Conservation (phyloP, 2,329 filamentous ascomycete species). For the Parascedosporium putredinis region DNA sequence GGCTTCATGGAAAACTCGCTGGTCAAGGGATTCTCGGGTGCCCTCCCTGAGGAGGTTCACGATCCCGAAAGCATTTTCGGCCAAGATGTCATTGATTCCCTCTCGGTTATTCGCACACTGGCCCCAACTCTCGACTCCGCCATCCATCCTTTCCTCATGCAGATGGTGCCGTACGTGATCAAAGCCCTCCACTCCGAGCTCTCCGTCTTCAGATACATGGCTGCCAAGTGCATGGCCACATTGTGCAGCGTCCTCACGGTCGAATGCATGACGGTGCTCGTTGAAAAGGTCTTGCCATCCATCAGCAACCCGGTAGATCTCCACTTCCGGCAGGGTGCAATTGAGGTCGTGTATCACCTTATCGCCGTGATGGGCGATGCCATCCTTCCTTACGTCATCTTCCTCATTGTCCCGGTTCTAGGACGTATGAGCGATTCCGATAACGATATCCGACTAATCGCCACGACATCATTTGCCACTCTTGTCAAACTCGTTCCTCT, state of each 20-base stretch:
- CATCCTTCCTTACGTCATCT: conserved; percentile 95
- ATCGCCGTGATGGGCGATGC: conserved; percentile 97
- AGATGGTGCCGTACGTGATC: conserved; percentile 74
- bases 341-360: conserved; percentile 91
- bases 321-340: conserved; percentile 81
- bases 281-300: conserved; percentile 83
- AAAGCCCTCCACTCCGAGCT: conserved; percentile 79
- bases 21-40: conserved; percentile 56
- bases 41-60: conserved; percentile 59
- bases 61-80: conserved; percentile 68
- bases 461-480: conserved; percentile 94
- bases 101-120: conserved; percentile 86
- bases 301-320: conserved; percentile 87
- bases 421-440: conserved; percentile 98
- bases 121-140: conserved; percentile 75
- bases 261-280: conserved; percentile 89
- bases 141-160: conserved; percentile 70
- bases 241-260: conserved; percentile 95
- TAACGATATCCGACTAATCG: conserved; percentile 85
- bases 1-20: conserved; percentile 75
- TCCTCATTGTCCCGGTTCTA: conserved; percentile 92
- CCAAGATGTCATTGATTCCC: conserved; percentile 85
- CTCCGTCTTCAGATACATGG: conserved; percentile 90
- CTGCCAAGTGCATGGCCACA: conserved; percentile 93
- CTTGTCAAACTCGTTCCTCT: conserved; percentile 94